A percentile compares a stretch with the other conserved stretches of the same genome.
Conservation (phyloP, 2,329 filamentous ascomycete genomes). For the Neophaeococcomyces mojaviensis region DNA sequence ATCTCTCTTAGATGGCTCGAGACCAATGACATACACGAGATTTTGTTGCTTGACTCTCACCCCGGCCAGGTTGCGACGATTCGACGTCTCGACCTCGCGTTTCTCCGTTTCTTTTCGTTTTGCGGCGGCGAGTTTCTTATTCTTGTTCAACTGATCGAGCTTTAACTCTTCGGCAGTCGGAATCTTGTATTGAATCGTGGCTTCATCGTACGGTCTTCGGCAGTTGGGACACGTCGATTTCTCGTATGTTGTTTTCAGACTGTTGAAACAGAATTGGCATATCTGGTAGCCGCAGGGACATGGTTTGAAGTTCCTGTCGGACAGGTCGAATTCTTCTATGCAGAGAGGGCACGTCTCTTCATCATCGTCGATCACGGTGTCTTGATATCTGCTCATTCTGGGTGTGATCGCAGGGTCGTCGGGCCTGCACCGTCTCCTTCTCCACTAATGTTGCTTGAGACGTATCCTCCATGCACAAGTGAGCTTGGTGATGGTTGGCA, state of each 20-base stretch:
- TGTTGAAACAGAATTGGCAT: slow-evolving; percentile 99
- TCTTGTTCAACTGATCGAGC: slow-evolving; percentile 24
- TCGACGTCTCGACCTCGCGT: slow-evolving; percentile 89
- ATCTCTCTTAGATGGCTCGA: slow-evolving; percentile 85
- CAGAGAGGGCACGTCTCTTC: slow-evolving; percentile 65
- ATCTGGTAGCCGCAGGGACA: slow-evolving; percentile 99
- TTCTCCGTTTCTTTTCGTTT: slow-evolving; percentile 94
- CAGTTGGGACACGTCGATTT: slow-evolving; percentile 95
- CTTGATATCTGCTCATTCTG: slow-evolving; percentile 38
- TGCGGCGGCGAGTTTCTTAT: slow-evolving; percentile 69
- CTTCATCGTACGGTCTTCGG: slow-evolving; percentile 88
- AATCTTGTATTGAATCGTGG: slow-evolving; percentile 93
- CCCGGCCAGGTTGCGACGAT: slow-evolving; percentile 89
- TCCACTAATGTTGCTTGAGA: slow-evolving; percentile 13
- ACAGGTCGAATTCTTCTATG: slow-evolving; percentile 97
- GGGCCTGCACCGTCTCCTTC: slow-evolving; percentile 22
- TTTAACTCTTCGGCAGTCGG: slow-evolving; percentile 74
- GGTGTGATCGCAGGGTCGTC: slow-evolving; percentile 20
- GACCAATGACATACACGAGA: slow-evolving; percentile 91
- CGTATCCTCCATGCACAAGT: slow-evolving; percentile 21
- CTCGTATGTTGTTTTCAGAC: slow-evolving; percentile 89
- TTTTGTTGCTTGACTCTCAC: slow-evolving; percentile 98
- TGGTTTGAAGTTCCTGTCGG: slow-evolving; percentile 91
- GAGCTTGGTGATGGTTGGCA: background rate
- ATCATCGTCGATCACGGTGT: slow-evolving; percentile 44